Evolutionary conservation across 1,284 basidiomycete genomes (phyloP).

Genomic region (Wallemia hederae): DNA sequence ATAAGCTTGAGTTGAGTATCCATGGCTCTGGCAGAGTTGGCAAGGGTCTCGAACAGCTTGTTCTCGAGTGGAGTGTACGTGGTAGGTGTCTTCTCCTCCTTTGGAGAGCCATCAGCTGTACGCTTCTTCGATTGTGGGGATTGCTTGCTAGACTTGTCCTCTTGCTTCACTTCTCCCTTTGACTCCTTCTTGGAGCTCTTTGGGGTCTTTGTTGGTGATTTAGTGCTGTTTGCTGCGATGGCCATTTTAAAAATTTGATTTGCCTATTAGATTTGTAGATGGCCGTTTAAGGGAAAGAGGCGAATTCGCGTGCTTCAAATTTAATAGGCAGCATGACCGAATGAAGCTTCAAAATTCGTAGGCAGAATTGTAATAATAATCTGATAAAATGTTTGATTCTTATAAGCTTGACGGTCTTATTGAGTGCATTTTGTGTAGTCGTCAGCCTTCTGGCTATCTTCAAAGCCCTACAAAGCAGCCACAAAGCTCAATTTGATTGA

Average conservation of each 20-base stretch:
- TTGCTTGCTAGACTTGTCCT: too few relatives aligned
- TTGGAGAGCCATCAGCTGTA: background rate
- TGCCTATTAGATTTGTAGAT: background rate
- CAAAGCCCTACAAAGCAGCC: too few relatives aligned
- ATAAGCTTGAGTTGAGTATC: background rate
- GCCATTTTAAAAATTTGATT: background rate
- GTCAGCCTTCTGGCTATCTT: too few relatives aligned
- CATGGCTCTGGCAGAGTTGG: background rate
- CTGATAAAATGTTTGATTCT: too few relatives aligned
- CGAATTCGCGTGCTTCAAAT: background rate
- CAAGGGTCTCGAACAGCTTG: background rate
- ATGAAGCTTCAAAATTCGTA: background rate
- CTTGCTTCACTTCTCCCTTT: background rate
- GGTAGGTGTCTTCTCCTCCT: background rate
- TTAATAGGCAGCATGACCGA: background rate
- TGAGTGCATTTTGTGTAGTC: too few relatives aligned
- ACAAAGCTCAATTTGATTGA: too few relatives aligned
- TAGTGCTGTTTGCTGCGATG: background rate
- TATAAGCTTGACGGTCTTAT: too few relatives aligned
- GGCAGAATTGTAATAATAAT: too few relatives aligned
- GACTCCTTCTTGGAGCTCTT: background rate
- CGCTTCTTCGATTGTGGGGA: background rate
- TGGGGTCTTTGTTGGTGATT: background rate
- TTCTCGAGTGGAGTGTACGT: background rate
- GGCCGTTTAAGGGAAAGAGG: background rate